These are phyloP conservation scores for Neonectria magnoliae DNA, from an alignment of 2,329 filamentous ascomycete species.

Conservation along the genomic window DNA sequence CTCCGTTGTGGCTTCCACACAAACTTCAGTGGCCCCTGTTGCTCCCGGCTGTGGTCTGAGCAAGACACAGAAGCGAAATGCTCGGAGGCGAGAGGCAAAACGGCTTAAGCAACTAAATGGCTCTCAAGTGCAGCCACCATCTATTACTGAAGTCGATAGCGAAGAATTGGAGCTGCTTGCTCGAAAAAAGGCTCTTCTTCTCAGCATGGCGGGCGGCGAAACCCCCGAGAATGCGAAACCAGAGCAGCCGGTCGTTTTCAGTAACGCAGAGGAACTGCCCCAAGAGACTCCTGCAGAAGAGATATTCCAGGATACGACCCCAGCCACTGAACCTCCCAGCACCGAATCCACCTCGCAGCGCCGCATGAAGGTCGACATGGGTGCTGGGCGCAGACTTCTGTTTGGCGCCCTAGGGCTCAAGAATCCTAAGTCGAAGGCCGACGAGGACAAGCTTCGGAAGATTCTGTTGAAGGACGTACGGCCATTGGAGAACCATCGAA, in stretches of 20 bases:
- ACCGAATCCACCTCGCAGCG: conserved; percentile 26
- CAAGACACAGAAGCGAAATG: conserved; percentile 63
- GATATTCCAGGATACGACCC: conserved; percentile 8
- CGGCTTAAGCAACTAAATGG: conserved; percentile 23
- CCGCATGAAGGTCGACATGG: conserved; percentile 55
- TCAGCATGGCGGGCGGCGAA: conserved; percentile 44
- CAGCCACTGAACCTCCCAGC: conserved; percentile 11
- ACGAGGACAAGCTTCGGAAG: conserved; percentile 70
- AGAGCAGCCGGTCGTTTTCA: conserved; percentile 11
- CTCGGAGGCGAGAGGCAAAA: conserved; percentile 56
- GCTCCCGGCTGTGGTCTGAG: conserved; percentile 51
- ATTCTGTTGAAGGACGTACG: conserved; percentile 66
- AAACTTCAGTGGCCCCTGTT: conserved; percentile 30
- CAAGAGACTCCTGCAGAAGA: conserved; percentile 11
- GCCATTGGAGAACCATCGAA: conserved; percentile 50
- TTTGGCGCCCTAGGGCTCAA: conserved; percentile 78
- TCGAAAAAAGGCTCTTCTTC: conserved; percentile 52
- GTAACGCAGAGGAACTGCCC: conserved; percentile 12
- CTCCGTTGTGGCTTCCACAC: background rate
- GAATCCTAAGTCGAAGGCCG: conserved; percentile 73
- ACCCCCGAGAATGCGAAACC: conserved; percentile 7
- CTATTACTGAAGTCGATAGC: conserved; percentile 12
- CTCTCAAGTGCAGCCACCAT: conserved; percentile 33
- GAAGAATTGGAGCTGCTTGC: conserved; percentile 47
- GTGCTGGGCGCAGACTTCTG: conserved; percentile 72